Evolutionary conservation across 148 eudicot genomes (phyloP), one percentile per base, ranked within the genome.

Genomic region (Silene uniflora): DNA sequence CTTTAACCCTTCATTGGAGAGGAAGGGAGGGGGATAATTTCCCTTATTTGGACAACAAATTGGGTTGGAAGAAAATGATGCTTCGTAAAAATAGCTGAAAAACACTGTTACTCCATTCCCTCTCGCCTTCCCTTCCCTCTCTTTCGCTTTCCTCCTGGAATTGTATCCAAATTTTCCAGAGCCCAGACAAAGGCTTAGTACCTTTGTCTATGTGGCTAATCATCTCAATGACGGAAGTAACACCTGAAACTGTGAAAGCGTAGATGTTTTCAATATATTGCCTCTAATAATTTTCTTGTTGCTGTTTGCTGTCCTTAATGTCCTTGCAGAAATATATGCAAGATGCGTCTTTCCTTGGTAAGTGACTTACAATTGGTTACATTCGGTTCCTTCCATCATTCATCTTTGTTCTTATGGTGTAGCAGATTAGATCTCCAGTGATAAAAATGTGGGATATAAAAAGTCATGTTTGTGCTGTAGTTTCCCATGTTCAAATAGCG

Each of bases 301-400:
- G 9, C 22, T 22, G 49, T 32, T 81, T 27, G 62, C 1, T 19
- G 35, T 25, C 19, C 67, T 76, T 19, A 42, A 58, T 35, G 13
- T 46, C 65, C 29, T 76, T 79, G 89, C 98, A 93, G 98, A 85
- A 63, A 74, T 89, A 86, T 74, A 76, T 93, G 87, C 87, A 84
- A 66, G 91, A 87, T 83, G 72, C 88, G 49, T 89, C 98, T 27
- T 91, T 93, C 81, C 89, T 86, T 72, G 98, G 98, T 93, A 81
- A 81, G 85, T 72, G 42, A 1, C 70, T 49, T 10, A 27, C 44
- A 8, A 7, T 65, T 66, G 59, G 62, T 54, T 24, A 29, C 63
- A 27, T 54, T 35, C 8, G 16, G 6, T 25, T 72, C 58, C 29
- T 59, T 67, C 6, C 61, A 46, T 56, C 44, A 13, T n/a, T 10